Base-by-base conservation (phyloP, 164 flowering plant genomes). In the Sextonia rubra region DNA sequence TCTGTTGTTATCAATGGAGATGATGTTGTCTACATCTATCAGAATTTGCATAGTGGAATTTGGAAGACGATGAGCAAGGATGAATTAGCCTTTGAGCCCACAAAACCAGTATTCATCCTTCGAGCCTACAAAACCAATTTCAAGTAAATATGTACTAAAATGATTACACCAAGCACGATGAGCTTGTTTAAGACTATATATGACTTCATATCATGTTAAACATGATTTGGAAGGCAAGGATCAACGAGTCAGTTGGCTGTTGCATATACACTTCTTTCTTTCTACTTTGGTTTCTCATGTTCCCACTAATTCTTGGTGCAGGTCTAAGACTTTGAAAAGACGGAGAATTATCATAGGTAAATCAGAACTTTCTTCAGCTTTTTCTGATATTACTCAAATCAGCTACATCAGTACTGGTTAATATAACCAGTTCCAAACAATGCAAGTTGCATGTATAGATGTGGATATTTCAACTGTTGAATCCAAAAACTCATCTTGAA, bases 301-400 rank as follows among this genome's bases (percentile, higher is more conserved):
- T 27, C 47, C 47, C 7, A 20, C 3, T 69, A 18, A 18, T 14
- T 27, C 15, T 14, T 6, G 1, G 23, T 44, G 52, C 58, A 68
- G 58, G 58, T 69, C 23, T 26, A 69, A 37, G 70, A 3, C 22
- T 18, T 20, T 11, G 27, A 61, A 17, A 14, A 58, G 24, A 0
- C 20, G 73, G 52, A 60, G 18, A 52, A 26, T 71, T 48, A 44
- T 71, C 64, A 12, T 71, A 61, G 73, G 73, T 71, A 60, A 60
- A 37, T 61, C 3, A 7, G 4, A 55, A 27, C 25, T 56, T 12
- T n/a, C 12, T 23, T 29, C 4, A 25, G 2, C n/a, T 14, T 47
- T 23, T 20, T 3, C 23, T 9, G 24, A 49, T 1, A 12, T 2
- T 15, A 2, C 8, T 24, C 47, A 69, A 55, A 55, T 27, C 20